A percentile compares a stretch with the other conserved stretches of the same genome.
Conservation (phyloP, 139 green algal species). For the Spirogloea muscicola region DNA sequence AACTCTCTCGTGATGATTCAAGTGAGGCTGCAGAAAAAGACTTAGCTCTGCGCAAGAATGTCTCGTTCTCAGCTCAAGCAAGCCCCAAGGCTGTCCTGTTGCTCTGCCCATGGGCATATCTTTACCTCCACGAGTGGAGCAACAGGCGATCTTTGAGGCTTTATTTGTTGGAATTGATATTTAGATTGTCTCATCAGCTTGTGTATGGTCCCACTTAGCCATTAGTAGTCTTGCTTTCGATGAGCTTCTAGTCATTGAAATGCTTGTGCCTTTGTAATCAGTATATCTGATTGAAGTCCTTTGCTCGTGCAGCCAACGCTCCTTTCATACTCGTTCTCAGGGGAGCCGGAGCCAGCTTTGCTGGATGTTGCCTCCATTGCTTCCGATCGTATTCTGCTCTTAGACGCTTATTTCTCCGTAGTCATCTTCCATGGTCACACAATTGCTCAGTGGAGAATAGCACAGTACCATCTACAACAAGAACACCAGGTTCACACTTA, state of each 20-base stretch:
- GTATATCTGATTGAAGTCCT: too few species aligned
- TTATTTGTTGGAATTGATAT: not conserved
- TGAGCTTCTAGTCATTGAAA: not conserved
- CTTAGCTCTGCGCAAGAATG: not conserved
- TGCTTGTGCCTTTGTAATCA: not conserved
- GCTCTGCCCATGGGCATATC: not conserved
- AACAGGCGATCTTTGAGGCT: not conserved
- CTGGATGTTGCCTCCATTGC: conserved; percentile 92
- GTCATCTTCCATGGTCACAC: conserved; percentile 83
- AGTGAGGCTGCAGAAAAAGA: conserved; percentile 4
- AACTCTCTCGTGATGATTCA: conserved; percentile 91
- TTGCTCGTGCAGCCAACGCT: conserved; percentile 62
- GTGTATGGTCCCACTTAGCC: not conserved
- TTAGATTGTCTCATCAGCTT: not conserved
- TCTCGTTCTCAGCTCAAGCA: not conserved
- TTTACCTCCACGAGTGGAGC: not conserved
- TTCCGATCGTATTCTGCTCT: conserved; percentile 88
- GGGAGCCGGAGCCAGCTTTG: conserved; percentile 77
- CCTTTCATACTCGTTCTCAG: conserved; percentile 76
- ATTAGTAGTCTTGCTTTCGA: not conserved
- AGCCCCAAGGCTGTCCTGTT: not conserved
- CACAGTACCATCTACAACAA: conserved; percentile 74
- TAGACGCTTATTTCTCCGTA: conserved; percentile 93
- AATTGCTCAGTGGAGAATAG: conserved; percentile 88
- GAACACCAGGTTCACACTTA: conserved; percentile 83